Evolutionary conservation across 129 eudicot genomes (phyloP).

Genomic region (Tagetes patula): DNA sequence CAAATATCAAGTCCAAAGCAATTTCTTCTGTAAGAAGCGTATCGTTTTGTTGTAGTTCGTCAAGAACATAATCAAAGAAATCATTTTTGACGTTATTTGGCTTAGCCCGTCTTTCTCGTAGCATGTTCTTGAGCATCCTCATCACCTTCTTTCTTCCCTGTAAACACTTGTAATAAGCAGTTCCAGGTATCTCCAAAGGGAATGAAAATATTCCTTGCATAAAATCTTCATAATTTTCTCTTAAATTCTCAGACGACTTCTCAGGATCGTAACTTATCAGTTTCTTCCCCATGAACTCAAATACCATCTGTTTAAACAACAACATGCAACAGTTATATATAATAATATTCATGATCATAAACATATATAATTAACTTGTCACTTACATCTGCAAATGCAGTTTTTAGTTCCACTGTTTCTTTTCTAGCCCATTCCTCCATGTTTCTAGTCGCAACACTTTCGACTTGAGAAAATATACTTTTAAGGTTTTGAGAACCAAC

Average conservation of each 20-base stretch:
- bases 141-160: conserved; percentile 70
- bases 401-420: conserved; percentile 52
- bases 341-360: not conserved
- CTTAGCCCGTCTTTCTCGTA: conserved; percentile 46
- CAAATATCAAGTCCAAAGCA: conserved; percentile 74
- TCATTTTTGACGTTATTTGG: conserved; percentile 34
- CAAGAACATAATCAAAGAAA: conserved; percentile 68
- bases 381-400: conserved; percentile 58
- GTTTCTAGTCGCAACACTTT: conserved; percentile 40
- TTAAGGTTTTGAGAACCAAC: conserved; percentile 73
- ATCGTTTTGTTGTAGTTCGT: conserved; percentile 57
- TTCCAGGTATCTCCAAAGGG: not conserved
- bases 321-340: not conserved
- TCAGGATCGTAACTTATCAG: not conserved
- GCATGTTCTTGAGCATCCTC: conserved; percentile 58
- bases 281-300: conserved; percentile 64
- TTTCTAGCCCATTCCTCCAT: conserved; percentile 50
- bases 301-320: conserved; percentile 60
- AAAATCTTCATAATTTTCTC: not conserved
- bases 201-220: not conserved
- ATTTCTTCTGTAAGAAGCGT: conserved; percentile 70
- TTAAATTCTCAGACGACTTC: not conserved
- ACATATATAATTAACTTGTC: not conserved
- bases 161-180: not conserved
- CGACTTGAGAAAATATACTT: conserved; percentile 66